phyloP scores from a whole-genome alignment of 768 basidiomycete genomes.

The Ramaria rubella region DNA sequence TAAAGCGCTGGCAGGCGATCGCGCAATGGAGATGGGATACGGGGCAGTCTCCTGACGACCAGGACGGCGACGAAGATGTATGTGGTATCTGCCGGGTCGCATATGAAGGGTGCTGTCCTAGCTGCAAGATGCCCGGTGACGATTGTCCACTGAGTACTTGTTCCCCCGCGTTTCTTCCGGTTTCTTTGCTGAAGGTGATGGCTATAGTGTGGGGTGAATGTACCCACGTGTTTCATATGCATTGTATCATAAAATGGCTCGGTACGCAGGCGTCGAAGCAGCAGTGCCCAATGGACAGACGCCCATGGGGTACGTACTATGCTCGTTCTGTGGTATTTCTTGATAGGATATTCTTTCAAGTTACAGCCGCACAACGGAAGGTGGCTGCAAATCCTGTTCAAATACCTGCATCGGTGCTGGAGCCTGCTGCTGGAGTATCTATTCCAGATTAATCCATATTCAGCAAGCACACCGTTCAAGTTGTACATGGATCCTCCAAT shows the following conservation, averaged over 20 bases:
- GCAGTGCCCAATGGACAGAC: constrained; percentile 97
- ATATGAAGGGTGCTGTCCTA: constrained; percentile 92
- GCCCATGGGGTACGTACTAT: constrained; percentile 73
- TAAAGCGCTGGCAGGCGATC: constrained; percentile 85
- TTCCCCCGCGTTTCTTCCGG: constrained; percentile 5
- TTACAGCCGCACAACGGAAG: not conserved
- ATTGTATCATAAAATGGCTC: constrained; percentile 96
- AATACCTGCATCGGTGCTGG: not conserved
- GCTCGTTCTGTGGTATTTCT: no score
- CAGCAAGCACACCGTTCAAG: no score
- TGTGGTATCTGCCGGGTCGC: constrained; percentile 89
- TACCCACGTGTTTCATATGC: constrained; percentile 97
- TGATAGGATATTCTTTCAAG: not conserved
- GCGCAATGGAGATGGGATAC: constrained; percentile 87
- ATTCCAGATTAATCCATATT: not conserved
- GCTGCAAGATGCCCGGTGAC: constrained; percentile 95
- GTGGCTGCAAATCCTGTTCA: not conserved
- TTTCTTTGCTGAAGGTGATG: not conserved
- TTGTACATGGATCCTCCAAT: not conserved
- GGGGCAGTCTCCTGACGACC: constrained; percentile 25
- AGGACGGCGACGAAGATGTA: constrained; percentile 50
- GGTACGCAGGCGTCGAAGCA: constrained; percentile 83
- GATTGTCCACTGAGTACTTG: constrained; percentile 84
- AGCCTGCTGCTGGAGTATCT: not conserved
- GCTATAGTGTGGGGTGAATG: constrained; percentile 94